phyloP scores from a whole-genome alignment of 345 rosid species.

The Leavenworthia alabamica region DNA sequence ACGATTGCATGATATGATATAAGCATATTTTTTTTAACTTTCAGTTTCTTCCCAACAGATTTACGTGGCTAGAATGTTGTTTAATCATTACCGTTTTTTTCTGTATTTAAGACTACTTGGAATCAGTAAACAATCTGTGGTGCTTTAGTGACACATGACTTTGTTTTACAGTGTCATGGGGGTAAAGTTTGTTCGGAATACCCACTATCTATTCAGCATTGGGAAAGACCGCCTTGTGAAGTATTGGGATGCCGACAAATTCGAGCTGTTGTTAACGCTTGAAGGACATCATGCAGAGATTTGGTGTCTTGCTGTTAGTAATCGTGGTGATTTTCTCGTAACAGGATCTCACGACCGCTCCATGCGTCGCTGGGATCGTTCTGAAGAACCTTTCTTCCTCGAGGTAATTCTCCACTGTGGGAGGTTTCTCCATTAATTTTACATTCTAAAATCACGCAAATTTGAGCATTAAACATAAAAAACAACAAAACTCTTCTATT shows the following conservation, averaged over 20 bases:
- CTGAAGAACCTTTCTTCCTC: slow-evolving; percentile 92
- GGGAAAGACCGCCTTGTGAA: slow-evolving; percentile 91
- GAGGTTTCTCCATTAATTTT: not conserved
- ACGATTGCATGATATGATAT: too few relatives aligned
- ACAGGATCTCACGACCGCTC: slow-evolving; percentile 98
- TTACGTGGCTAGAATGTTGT: not conserved
- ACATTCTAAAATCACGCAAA: not conserved
- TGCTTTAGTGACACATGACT: slow-evolving; percentile 29
- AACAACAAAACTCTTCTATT: not conserved
- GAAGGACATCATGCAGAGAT: slow-evolving; percentile 93
- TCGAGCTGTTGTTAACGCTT: slow-evolving; percentile 84
- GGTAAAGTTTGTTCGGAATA: slow-evolving; percentile 77
- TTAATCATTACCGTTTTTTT: not conserved
- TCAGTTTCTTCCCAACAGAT: too few relatives aligned
- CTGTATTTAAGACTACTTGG: not conserved
- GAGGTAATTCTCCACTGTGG: slow-evolving; percentile 43
- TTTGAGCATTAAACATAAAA: not conserved
- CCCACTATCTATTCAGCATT: slow-evolving; percentile 86
- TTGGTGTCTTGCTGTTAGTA: slow-evolving; percentile 86
- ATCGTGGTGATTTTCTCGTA: slow-evolving; percentile 84
- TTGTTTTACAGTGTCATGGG: slow-evolving; percentile 73
- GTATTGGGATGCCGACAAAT: slow-evolving; percentile 98
- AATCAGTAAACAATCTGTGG: not conserved
- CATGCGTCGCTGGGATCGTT: slow-evolving; percentile 96
- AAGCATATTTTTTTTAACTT: too few relatives aligned